Base-by-base conservation (phyloP, 2,329 filamentous ascomycete genomes). In the Alternaria metachromatica region DNA sequence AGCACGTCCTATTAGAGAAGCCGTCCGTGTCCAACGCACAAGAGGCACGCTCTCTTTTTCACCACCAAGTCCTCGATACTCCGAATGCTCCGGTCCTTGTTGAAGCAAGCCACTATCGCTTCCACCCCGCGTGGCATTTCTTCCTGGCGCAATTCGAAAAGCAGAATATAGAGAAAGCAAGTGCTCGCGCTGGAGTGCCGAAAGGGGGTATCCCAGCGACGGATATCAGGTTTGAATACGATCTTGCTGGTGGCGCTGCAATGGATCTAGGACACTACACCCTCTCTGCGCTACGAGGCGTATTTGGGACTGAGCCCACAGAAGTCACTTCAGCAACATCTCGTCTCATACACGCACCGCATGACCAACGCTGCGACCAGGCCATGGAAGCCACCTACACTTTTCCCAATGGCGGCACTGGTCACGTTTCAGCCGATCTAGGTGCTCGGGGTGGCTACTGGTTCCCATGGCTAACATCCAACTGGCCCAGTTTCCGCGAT, bases 1-100 rank as follows among this genome's bases (percentile, higher is more conserved):
- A 84, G 68, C 80, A 84, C 63, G 81, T 84, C 57, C 76, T 84
- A 33, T 73, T 84, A 15, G 83, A 84, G 68, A 84, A 84, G 67
- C 83, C 82, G 4, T 80, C 81, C 1, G 81, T 80, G 1, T 81
- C 79, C 7, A 84, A 82, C 7, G 72, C 78, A 3, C 71, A 75
- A 46, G 82, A 84, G 72, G 77, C 83, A 5, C 75, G 79, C 20
- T 77, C 81, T 13, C 76, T 84, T 21, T 82, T 83, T 70, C 59
- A 58, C 1, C 70, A 74, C 33, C 64, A 70, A 1, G 26, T 74
- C 12, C 70, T 81, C 25, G 76, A 75, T 0, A 70, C 78, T 55
- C 70, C 76, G 41, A 73, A 83, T 26, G 74, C 75, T 6, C 80
- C 82, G 3, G 79, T 80, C 51, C 63, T 84, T 20, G 76, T 84